Conservation (phyloP, 768 basidiomycete species). For the Gymnopilus junonius region DNA sequence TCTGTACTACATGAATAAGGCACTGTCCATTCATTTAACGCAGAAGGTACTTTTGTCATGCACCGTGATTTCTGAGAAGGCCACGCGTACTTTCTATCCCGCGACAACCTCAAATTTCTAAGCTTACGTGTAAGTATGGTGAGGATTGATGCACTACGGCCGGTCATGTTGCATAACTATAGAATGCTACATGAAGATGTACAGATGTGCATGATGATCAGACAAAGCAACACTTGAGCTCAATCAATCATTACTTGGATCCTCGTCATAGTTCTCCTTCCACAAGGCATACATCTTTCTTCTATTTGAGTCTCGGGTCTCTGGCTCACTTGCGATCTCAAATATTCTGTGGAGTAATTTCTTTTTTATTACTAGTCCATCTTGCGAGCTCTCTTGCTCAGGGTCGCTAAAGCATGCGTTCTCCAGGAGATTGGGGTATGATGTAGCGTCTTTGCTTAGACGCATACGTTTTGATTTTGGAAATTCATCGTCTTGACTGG, state of each 20-base stretch:
- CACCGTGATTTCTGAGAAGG: too few relatives aligned
- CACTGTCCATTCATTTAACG: too few relatives aligned
- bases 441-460: conserved; percentile 31
- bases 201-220: neutral
- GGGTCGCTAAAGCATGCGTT: conserved; percentile 59
- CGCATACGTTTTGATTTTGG: conserved; percentile 52
- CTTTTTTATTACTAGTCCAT: conserved; percentile 46
- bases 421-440: conserved; percentile 48
- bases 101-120: too few relatives aligned
- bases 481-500: conserved; percentile 43
- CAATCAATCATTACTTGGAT: conserved; percentile 30
- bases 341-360: conserved; percentile 69
- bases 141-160: too few relatives aligned
- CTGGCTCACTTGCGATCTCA: conserved; percentile 70
- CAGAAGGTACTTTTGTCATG: too few relatives aligned
- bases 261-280: conserved; percentile 62
- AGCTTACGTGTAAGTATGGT: too few relatives aligned
- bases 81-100: too few relatives aligned
- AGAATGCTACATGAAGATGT: too few relatives aligned
- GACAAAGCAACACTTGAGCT: conserved; percentile 13
- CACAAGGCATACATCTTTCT: conserved; percentile 85
- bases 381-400: conserved; percentile 39
- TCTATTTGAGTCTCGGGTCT: conserved; percentile 80
- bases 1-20: too few relatives aligned
- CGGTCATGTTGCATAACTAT: neutral